phyloP scores from a whole-genome alignment of 2,329 filamentous ascomycete species.

The Ophiostoma fasciatum region DNA sequence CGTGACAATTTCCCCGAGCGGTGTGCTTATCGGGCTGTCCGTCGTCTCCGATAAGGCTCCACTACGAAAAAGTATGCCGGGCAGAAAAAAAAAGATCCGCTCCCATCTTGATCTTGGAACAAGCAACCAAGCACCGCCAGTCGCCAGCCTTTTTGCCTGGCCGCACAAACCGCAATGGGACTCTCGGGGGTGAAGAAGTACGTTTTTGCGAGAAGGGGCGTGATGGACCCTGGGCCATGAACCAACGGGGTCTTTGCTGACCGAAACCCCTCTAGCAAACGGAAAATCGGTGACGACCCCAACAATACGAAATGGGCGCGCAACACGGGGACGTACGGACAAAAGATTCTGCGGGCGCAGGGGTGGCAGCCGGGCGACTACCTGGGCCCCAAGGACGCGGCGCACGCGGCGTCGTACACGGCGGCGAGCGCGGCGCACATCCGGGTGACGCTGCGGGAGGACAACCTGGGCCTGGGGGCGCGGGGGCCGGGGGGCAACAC shows the following conservation, averaged over 20 bases:
- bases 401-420: slow-evolving; percentile 63
- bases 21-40: slow-evolving; percentile 1
- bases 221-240: too few relatives aligned
- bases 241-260: neutral
- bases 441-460: slow-evolving; percentile 72
- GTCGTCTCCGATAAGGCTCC: slow-evolving; percentile 3
- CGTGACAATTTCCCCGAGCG: neutral
- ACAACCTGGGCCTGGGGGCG: slow-evolving; percentile 80
- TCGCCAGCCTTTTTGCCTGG: too few relatives aligned
- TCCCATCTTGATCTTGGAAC: too few relatives aligned
- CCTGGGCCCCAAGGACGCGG: slow-evolving; percentile 62
- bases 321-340: slow-evolving; percentile 70
- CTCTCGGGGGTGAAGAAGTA: slow-evolving; percentile 55
- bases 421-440: slow-evolving; percentile 75
- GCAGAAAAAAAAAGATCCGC: slow-evolving; percentile 8
- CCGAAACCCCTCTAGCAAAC: slow-evolving; percentile 17
- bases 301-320: slow-evolving; percentile 92
- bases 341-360: slow-evolving; percentile 74
- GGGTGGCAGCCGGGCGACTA: slow-evolving; percentile 81
- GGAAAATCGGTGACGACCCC: slow-evolving; percentile 76
- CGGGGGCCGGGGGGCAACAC: slow-evolving; percentile 41
- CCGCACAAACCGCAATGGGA: slow-evolving; percentile 37
- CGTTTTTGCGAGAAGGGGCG: too few relatives aligned
- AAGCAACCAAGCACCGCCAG: too few relatives aligned
- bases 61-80: slow-evolving; percentile 5